Conservation (phyloP, 148 eudicot genomes). For the Tetragonia tetragonoides region DNA sequence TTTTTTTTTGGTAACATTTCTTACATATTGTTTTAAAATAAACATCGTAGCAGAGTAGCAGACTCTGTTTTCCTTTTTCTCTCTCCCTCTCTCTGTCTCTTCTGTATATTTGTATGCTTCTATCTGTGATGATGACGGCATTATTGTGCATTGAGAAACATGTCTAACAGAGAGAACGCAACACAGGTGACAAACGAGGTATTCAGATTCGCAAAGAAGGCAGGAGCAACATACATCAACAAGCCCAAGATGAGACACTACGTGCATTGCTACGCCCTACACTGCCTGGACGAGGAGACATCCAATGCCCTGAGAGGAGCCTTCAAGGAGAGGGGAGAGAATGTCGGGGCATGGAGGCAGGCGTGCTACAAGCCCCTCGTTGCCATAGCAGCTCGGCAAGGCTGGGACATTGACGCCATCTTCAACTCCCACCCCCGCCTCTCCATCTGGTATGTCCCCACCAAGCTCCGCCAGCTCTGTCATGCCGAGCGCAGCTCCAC, state of each 20-base stretch:
- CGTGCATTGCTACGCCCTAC: conserved; percentile 92
- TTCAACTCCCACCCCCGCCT: conserved; percentile 85
- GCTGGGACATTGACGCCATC: conserved; percentile 93
- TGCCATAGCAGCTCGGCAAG: conserved; percentile 65
- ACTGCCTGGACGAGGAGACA: conserved; percentile 80
- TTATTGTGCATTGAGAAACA: no score
- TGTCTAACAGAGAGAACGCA: background rate
- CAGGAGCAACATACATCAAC: conserved; percentile 96
- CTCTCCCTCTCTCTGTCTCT: no score
- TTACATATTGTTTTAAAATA: no score
- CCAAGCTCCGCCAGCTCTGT: conserved; percentile 90
- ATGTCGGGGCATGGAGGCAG: conserved; percentile 86
- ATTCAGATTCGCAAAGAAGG: conserved; percentile 84
- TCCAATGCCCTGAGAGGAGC: conserved; percentile 69
- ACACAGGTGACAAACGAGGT: conserved; percentile 88
- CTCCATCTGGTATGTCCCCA: conserved; percentile 89
- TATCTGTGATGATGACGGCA: no score
- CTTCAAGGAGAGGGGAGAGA: conserved; percentile 84
- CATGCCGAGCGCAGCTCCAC: conserved; percentile 64
- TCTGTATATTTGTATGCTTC: no score
- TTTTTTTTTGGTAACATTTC: no score
- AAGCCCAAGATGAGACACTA: conserved; percentile 98
- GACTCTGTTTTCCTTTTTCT: no score
- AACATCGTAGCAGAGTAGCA: no score
- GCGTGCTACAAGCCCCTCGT: conserved; percentile 91